phyloP scores from a whole-genome alignment of 2,329 filamentous ascomycete species.

The Dryadomyces quercivorus region DNA sequence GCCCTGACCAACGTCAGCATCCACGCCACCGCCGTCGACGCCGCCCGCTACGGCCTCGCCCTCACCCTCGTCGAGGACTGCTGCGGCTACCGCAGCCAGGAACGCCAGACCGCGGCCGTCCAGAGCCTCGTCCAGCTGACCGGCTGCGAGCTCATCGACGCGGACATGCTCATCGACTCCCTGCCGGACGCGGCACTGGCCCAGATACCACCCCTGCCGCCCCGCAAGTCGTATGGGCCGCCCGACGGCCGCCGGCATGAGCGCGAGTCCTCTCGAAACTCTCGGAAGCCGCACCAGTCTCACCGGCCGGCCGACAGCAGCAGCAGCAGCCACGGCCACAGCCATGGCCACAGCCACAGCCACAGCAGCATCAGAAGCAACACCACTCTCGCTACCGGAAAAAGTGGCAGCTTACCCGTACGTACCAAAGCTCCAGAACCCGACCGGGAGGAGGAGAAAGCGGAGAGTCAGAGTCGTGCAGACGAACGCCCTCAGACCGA shows the following conservation, averaged over 20 bases:
- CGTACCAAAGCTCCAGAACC: constrained; percentile 9
- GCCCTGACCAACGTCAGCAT: constrained; percentile 79
- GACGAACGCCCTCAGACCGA: neutral
- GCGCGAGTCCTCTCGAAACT: too few relatives aligned
- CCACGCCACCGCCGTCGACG: constrained; percentile 84
- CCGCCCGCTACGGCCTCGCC: constrained; percentile 74
- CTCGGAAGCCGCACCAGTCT: too few relatives aligned
- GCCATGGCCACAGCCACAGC: too few relatives aligned
- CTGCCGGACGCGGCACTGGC: too few relatives aligned
- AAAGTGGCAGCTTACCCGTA: constrained; percentile 10
- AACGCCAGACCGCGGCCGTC: constrained; percentile 59
- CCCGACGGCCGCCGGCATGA: too few relatives aligned
- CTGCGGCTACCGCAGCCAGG: constrained; percentile 62
- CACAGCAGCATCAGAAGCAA: neutral
- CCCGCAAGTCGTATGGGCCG: too few relatives aligned
- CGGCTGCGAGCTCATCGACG: constrained; percentile 54
- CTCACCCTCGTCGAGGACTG: constrained; percentile 84
- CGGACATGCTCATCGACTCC: constrained; percentile 40
- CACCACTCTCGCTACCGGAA: neutral
- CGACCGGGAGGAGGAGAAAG: neutral
- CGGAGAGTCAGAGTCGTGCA: neutral
- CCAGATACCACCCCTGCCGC: too few relatives aligned
- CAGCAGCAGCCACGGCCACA: neutral
- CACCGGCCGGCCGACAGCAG: neutral
- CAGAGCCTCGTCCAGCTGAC: constrained; percentile 61